A percentile compares a stretch with the other conserved stretches of the same genome.
Conservation (phyloP, 805 yeast species). For the Saccharomycopsis vini region DNA sequence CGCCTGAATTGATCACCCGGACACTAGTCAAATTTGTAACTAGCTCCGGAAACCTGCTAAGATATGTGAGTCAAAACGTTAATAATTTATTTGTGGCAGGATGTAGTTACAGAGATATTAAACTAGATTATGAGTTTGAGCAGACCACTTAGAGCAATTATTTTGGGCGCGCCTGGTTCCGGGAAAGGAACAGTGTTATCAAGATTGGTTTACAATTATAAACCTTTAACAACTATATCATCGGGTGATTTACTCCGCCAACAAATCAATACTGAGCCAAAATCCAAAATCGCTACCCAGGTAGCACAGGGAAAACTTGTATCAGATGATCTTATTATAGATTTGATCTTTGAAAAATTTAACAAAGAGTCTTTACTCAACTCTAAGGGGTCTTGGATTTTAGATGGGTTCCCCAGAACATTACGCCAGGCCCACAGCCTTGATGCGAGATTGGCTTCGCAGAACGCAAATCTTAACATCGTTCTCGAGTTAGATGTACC, state of each 20-base stretch:
- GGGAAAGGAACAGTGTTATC: slow-evolving; percentile 90
- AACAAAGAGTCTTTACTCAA: slow-evolving; percentile 34
- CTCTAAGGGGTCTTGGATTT: slow-evolving; percentile 48
- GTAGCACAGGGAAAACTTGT: slow-evolving; percentile 60
- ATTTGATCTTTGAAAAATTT: slow-evolving; percentile 46
- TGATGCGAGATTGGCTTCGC: slow-evolving; percentile 33
- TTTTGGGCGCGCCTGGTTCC: slow-evolving; percentile 91
- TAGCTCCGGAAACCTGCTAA: too few relatives aligned
- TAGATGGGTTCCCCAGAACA: slow-evolving; percentile 93
- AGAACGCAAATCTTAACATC: slow-evolving; percentile 43
- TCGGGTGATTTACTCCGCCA: slow-evolving; percentile 78
- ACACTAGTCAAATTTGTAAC: too few relatives aligned
- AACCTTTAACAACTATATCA: slow-evolving; percentile 51
- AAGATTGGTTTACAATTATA: slow-evolving; percentile 45
- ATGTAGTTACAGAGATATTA: too few relatives aligned
- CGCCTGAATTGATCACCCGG: too few relatives aligned
- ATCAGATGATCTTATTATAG: slow-evolving; percentile 64
- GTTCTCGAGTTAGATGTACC: slow-evolving; percentile 88
- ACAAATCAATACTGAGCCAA: slow-evolving; percentile 56
- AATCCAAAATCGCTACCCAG: slow-evolving; percentile 44
- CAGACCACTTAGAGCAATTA: slow-evolving; percentile 52
- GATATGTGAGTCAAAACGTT: too few relatives aligned
- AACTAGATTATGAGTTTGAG: slow-evolving; percentile 5
- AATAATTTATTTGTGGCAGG: too few relatives aligned
- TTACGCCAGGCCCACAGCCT: slow-evolving; percentile 57